phyloP scores from a whole-genome alignment of 148 eudicot species.

The Vaccinium myrtillus region DNA sequence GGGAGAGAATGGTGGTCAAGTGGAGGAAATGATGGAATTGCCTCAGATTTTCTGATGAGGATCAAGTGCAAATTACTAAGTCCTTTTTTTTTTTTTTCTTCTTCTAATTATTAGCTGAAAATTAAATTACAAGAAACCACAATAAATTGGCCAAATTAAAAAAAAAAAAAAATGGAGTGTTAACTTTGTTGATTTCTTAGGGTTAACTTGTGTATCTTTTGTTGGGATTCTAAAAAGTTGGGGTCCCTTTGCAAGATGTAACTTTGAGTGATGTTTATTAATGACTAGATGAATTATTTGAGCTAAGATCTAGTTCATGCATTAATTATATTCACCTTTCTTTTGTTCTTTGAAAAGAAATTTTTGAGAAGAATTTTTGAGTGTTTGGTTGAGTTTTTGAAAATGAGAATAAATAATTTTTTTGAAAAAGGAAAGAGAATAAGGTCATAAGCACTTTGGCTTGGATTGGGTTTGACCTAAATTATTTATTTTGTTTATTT shows the following conservation, averaged over 20 bases:
- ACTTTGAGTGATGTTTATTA: slow-evolving; percentile 14
- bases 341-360: neutral
- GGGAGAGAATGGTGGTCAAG: slow-evolving; percentile 62
- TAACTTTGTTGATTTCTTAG: neutral
- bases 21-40: slow-evolving; percentile 59
- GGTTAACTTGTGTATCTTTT: neutral
- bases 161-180: neutral
- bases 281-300: slow-evolving; percentile 14
- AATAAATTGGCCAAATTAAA: neutral
- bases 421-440: too few relatives aligned
- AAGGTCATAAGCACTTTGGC: too few relatives aligned
- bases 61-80: neutral
- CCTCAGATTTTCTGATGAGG: slow-evolving; percentile 52
- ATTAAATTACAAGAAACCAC: neutral
- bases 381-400: too few relatives aligned
- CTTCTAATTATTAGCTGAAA: neutral
- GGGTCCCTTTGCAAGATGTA: slow-evolving; percentile 25
- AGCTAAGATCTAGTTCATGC: slow-evolving; percentile 2
- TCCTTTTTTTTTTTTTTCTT: neutral
- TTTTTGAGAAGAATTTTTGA: too few relatives aligned
- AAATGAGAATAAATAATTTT: too few relatives aligned
- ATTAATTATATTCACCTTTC: neutral
- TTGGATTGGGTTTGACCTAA: too few relatives aligned
- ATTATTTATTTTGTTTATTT: too few relatives aligned
- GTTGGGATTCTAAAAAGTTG: slow-evolving; percentile 19